Conservation (phyloP, 345 rosid genomes). For the Gossypium stocksii region DNA sequence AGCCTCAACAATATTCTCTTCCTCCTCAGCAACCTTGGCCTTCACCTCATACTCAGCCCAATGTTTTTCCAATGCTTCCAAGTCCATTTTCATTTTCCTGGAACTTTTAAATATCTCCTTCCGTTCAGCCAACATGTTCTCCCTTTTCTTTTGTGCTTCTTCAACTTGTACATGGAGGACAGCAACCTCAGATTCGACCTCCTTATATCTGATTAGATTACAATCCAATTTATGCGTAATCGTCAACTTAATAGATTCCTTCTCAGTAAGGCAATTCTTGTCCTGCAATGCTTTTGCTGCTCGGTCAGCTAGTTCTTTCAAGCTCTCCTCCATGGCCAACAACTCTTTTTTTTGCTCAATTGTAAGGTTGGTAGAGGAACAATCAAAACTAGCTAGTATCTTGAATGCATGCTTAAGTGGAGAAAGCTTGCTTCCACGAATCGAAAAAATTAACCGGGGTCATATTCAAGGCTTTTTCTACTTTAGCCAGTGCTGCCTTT, state of each 20-base stretch:
- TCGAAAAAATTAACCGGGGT: too few species aligned
- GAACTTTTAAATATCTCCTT: background rate
- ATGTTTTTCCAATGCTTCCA: background rate
- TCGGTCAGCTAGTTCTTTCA: background rate
- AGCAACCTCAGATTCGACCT: background rate
- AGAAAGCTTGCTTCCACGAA: background rate
- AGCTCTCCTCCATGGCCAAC: background rate
- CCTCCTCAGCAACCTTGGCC: slow-evolving; percentile 4
- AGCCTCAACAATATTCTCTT: background rate
- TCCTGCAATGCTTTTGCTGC: background rate
- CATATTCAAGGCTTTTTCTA: too few species aligned
- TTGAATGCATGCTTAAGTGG: background rate
- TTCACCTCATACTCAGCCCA: background rate
- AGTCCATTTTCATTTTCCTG: background rate
- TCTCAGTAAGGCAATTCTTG: background rate
- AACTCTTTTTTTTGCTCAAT: background rate
- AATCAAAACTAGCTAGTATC: too few species aligned
- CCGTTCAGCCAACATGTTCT: too few species aligned
- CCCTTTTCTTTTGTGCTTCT: background rate
- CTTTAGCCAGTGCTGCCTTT: background rate
- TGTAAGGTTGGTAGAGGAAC: background rate
- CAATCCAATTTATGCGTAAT: background rate
- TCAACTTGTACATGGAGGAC: background rate
- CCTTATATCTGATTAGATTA: background rate
- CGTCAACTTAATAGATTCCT: background rate